Percentiles rank a stretch among this genome's conserved stretches.
phyloP scores from a whole-genome alignment of 768 basidiomycete genomes.

The Tylopilus intermedius region DNA sequence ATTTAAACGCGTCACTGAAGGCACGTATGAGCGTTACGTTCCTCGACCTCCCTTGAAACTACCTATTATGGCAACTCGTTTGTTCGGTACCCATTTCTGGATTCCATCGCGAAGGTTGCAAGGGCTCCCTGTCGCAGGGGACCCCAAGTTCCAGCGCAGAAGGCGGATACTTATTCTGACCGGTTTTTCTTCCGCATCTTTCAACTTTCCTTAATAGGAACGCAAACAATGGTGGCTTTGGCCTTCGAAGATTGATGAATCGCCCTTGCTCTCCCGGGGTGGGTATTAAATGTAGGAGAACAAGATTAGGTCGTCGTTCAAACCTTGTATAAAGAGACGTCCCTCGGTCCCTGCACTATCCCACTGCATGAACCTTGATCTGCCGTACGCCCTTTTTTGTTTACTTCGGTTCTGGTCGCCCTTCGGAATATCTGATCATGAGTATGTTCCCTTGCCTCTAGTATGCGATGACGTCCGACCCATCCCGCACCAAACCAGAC shows the following conservation, averaged over 20 bases:
- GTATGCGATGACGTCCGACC: constrained; percentile 35
- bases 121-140: constrained; percentile 25
- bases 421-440: constrained; percentile 26
- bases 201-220: constrained; percentile 31
- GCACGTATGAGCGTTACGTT: constrained; percentile 28
- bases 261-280: constrained; percentile 19
- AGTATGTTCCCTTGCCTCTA: constrained; percentile 27
- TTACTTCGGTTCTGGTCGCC: constrained; percentile 22
- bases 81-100: constrained; percentile 33
- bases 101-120: constrained; percentile 23
- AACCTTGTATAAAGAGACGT: constrained; percentile 35
- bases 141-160: constrained; percentile 32
- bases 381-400: constrained; percentile 36
- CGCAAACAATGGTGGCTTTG: constrained; percentile 29
- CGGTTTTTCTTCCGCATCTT: constrained; percentile 28
- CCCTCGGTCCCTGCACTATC: constrained; percentile 29
- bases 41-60: constrained; percentile 33
- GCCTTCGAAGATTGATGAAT: constrained; percentile 17
- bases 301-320: constrained; percentile 27
- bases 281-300: constrained; percentile 25
- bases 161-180: constrained; percentile 28
- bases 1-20: constrained; percentile 31
- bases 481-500: constrained; percentile 33
- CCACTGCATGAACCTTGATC: constrained; percentile 32
- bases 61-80: constrained; percentile 34